Evolutionary conservation across 2,329 filamentous ascomycete genomes (phyloP), one percentile per base, ranked within the genome.

Genomic region (Pseudogymnoascus sp.): DNA sequence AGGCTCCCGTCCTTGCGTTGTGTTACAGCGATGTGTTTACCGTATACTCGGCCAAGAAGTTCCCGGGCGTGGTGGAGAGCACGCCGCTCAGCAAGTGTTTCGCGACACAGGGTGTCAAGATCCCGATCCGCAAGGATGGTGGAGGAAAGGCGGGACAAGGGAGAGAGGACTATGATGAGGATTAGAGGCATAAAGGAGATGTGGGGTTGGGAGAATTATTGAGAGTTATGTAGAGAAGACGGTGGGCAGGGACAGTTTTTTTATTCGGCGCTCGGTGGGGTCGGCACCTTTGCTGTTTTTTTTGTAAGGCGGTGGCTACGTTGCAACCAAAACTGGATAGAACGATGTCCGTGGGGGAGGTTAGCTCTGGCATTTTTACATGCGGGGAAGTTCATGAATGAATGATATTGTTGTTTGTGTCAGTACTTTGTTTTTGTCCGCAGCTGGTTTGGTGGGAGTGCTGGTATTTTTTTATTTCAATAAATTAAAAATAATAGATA

Each of bases 31-130:
- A 96, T 3, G 83, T 87, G 2, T 97, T 99, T 79, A 90, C 91
- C 62, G 95, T 99, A 31, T 97, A 89, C 77, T 96, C 91, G 2
- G 95, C 95, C 59, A 99, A 99, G 82, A 97, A 97, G 72, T 99
- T 99, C 75, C 95, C 95, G 0, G 95, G 95, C 42, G 95, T 99
- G 1, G 96, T 96, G 64, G 93, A 97, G 74, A 96, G 90, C 75
- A 99, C 95, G 0, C 77, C 86, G 3, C 79, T 97, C 16, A 97
- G 93, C 81, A 96, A 96, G 75, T 90, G 87, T 66, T 97, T 99
- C 77, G 93, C 95, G 3, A 82, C 85, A 1, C 95, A 99, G 72
- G 95, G 95, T 23, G 96, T 96, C 77, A 97, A 97, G 77, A 97
- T 97, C 23, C 93, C 93, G 0, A 97, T 97, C 62, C 82, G 93